These are phyloP conservation scores for Xylaria sp. DNA, from an alignment of 2,329 filamentous ascomycete species.

Conservation along the genomic window DNA sequence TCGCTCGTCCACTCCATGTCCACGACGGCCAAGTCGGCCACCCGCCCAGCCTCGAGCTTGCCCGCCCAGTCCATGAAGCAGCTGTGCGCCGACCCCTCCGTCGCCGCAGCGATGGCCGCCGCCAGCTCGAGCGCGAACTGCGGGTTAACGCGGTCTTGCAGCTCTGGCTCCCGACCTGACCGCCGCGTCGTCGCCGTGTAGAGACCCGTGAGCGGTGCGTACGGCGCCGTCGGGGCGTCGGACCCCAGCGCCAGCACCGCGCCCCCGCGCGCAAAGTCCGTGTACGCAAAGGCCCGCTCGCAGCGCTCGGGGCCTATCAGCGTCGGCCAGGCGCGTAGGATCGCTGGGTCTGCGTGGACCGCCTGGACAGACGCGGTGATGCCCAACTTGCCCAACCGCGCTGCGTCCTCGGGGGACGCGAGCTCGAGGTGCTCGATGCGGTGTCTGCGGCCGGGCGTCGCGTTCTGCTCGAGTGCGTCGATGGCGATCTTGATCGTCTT, in stretches of 20 bases:
- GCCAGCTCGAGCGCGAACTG: conserved; percentile 49
- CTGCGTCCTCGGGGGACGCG: conserved; percentile 59
- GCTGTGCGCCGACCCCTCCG: conserved; percentile 50
- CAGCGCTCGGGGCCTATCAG: conserved; percentile 61
- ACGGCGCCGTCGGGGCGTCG: conserved; percentile 54
- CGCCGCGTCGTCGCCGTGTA: conserved; percentile 53
- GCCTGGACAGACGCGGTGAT: conserved; percentile 66
- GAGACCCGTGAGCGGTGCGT: conserved; percentile 49
- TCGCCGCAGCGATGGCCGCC: conserved; percentile 49
- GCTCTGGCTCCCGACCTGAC: conserved; percentile 48
- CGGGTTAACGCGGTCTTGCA: conserved; percentile 46
- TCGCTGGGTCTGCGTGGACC: conserved; percentile 65
- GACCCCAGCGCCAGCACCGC: conserved; percentile 52
- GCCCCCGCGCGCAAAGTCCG: conserved; percentile 59
- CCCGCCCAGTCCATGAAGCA: conserved; percentile 53
- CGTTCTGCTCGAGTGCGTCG: conserved; percentile 55
- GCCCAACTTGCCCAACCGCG: conserved; percentile 60
- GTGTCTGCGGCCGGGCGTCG: conserved; percentile 56
- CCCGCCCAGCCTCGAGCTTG: conserved; percentile 49
- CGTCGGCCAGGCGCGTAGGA: conserved; percentile 64
- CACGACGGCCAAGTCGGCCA: conserved; percentile 55
- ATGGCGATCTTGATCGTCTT: conserved; percentile 62
- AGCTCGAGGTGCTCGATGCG: conserved; percentile 71
- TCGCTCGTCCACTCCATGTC: conserved; percentile 49
- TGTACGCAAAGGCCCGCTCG: conserved; percentile 66